Evolutionary conservation across 2,329 filamentous ascomycete genomes (phyloP).

Genomic region (Thermoascus crustaceus): DNA sequence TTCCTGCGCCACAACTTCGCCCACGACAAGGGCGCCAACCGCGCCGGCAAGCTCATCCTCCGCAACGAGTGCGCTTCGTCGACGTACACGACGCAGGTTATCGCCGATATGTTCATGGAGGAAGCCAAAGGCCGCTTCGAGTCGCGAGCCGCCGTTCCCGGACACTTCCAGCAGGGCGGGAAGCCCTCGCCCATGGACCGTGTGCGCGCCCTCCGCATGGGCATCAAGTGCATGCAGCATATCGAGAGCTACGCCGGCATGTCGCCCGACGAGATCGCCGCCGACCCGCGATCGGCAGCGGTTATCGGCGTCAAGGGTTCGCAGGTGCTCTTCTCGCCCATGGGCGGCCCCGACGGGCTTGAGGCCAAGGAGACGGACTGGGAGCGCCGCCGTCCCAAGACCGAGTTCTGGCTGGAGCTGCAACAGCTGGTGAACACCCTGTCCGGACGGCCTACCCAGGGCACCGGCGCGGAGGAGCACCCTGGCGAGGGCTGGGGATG

Average conservation of each 20-base stretch:
- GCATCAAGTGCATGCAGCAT: conserved; percentile 90
- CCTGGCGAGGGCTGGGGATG: conserved; percentile 17
- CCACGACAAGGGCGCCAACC: conserved; percentile 76
- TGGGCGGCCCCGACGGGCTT: conserved; percentile 55
- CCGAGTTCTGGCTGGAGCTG: conserved; percentile 76
- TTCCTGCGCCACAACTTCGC: conserved; percentile 80
- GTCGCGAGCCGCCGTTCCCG: conserved; percentile 80
- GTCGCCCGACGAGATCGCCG: conserved; percentile 58
- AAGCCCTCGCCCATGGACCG: conserved; percentile 94
- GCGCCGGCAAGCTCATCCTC: conserved; percentile 89
- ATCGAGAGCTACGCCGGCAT: conserved; percentile 68
- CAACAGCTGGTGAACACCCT: conserved; percentile 78
- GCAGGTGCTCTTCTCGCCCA: conserved; percentile 75
- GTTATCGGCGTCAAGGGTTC: conserved; percentile 93
- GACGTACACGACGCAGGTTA: conserved; percentile 85
- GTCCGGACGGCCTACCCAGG: conserved; percentile 55
- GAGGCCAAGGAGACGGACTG: conserved; percentile 87
- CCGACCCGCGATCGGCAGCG: conserved; percentile 62
- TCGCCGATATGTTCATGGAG: conserved; percentile 91
- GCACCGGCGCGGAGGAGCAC: conserved; percentile 9
- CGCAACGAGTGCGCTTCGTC: conserved; percentile 89
- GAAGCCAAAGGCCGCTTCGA: conserved; percentile 91
- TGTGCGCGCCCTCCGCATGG: conserved; percentile 80
- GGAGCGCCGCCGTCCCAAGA: conserved; percentile 74
- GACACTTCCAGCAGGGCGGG: conserved; percentile 90